Evolutionary conservation across 768 basidiomycete species (phyloP).

Genomic region (Termitomyces sp.): DNA sequence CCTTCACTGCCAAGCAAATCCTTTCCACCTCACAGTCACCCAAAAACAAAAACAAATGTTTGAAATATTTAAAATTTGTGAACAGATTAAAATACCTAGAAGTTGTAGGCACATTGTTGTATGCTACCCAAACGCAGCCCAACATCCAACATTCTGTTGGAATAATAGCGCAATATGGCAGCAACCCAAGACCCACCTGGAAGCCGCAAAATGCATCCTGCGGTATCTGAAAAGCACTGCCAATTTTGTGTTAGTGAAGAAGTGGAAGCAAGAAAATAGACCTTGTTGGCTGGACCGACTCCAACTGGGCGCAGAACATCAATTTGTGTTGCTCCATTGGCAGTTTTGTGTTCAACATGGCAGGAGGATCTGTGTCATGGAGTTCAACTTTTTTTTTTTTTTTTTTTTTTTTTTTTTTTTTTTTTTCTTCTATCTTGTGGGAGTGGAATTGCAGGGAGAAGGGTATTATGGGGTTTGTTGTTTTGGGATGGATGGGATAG

Average conservation of each 20-base stretch:
- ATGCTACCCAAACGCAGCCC: too few species aligned
- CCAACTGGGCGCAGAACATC: constrained; percentile 1
- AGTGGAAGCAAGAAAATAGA: neutral
- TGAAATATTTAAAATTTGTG: neutral
- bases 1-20: neutral
- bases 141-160: neutral
- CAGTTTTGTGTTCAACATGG: neutral
- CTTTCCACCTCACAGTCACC: neutral
- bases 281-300: constrained; percentile 1
- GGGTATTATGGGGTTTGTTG: too few species aligned
- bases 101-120: neutral
- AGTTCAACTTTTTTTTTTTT: too few species aligned
- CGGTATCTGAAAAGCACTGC: neutral
- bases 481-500: too few species aligned
- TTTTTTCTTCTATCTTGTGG: too few species aligned
- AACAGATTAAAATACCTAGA: neutral
- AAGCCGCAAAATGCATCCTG: neutral
- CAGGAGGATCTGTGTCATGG: neutral
- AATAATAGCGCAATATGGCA: neutral
- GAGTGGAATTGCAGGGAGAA: too few species aligned
- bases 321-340: neutral
- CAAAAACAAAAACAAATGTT: neutral
- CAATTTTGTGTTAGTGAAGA: neutral
- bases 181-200: neutral
- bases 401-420: too few species aligned